Evolutionary conservation across 257 asterid species (phyloP), one percentile per base, ranked within the genome.

Genomic region (Ballota nigra): DNA sequence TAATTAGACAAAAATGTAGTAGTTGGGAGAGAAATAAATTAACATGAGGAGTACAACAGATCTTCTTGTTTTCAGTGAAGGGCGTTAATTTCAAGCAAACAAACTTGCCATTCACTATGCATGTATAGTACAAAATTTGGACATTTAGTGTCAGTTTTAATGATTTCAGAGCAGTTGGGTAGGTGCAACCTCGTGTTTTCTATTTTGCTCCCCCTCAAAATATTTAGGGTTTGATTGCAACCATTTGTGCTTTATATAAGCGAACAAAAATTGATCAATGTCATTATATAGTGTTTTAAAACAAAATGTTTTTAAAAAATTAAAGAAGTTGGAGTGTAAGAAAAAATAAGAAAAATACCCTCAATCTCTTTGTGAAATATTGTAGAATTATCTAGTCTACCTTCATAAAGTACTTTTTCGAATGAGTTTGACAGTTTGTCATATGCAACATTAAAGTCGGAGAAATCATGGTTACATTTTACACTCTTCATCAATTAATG

Each of bases 31-130:
- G 66, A 26, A 22, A 77, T 77, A 68, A 60, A 69, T 36, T 4
- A 20, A 26, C 12, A 19, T n/a, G 20, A 38, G 59, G 41, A 29
- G 70, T 51, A 63, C 43, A 34, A 33, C 8, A 33, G 9, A 23
- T 33, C 66, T 66, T 74, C 65, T 71, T 20, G 71, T 49, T 72
- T 78, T 77, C 78, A 67, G 71, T 62, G 75, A 33, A 33, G 38
- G 18, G 23, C 12, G 16, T 59, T 61, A 57, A 60, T 34, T 56
- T 52, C 71, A 22, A 41, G 34, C 2, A 6, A 8, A 26, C 57
- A 28, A 41, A 45, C 57, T 45, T 75, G 55, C 62, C 33, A 24
- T 55, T 70, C 16, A 47, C 5, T 12, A 19, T 6, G 63, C 4
- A 9, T 33, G 11, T 36, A 9, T 11, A 12, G 52, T 52, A 38